Evolutionary conservation across 257 asterid species (phyloP).

Genomic region (Rauvolfia tetraphylla): DNA sequence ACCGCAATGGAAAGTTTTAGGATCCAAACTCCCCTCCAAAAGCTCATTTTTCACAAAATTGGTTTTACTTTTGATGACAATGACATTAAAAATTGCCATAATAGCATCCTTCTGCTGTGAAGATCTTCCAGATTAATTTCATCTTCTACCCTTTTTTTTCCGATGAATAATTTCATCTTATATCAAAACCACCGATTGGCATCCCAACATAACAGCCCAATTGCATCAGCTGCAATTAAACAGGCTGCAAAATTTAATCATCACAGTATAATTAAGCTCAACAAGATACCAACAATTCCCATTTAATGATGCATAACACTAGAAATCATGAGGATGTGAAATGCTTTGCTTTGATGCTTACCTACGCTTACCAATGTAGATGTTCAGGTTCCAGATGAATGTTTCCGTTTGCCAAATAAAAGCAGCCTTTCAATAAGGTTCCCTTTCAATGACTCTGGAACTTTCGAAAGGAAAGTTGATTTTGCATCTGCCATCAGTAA

Average conservation of each 20-base stretch:
- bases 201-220: not conserved
- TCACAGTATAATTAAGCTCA: not conserved
- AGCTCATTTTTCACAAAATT: slow-evolving; percentile 11
- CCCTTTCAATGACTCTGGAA: slow-evolving; percentile 70
- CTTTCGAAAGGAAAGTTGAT: slow-evolving; percentile 45
- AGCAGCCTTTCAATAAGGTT: slow-evolving; percentile 48
- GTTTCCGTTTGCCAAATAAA: slow-evolving; percentile 52
- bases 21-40: slow-evolving; percentile 19
- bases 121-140: not conserved
- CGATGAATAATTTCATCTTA: not conserved
- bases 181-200: slow-evolving; percentile 3
- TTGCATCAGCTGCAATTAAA: not conserved
- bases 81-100: not conserved
- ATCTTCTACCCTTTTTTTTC: too few species aligned
- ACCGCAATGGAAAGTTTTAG: slow-evolving; percentile 28
- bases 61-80: not conserved
- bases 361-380: slow-evolving; percentile 33
- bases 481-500: slow-evolving; percentile 61
- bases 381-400: slow-evolving; percentile 34
- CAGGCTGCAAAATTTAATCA: slow-evolving; percentile 8
- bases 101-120: slow-evolving; percentile 3
- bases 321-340: not conserved
- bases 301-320: not conserved
- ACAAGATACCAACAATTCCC: not conserved
- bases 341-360: not conserved